Base-by-base conservation (phyloP, 2,329 filamentous ascomycete genomes). In the Aotearoamyces nothofagi region DNA sequence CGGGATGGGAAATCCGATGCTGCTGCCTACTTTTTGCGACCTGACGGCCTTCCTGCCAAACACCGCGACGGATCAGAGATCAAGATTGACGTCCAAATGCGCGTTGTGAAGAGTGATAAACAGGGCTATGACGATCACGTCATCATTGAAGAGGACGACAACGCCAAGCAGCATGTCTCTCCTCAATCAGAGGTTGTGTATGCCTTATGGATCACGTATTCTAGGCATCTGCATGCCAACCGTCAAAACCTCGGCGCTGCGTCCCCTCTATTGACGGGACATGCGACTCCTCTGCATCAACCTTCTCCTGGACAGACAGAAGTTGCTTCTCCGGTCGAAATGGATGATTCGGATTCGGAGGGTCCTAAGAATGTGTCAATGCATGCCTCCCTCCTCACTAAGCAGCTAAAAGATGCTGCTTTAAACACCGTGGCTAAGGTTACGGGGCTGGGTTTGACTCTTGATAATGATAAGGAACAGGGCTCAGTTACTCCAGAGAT, bases 141-240 rank as follows among this genome's bases (percentile, higher is more conserved):
- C 2, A 67, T 77, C n/a, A 60, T 69, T 30, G 74, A 83, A 48
- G 65, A 66, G 26, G 65, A 67, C 20, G 63, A 68, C 25, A 57
- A 43, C 17, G 37, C 40, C 17, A 32, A 30, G n/a, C 14, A 29
- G 12, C 16, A 24, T 8, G 29, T 14, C n/a, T n/a, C 13, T 5
- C 12, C 24, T n/a, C 46, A 58, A 6, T 69, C 75, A 10, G 84
- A 94, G 50, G 68, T 92, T 37, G 84, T 96, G 0, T 96, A 86
- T 56, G 90, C 90, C 8, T 58, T 98, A 16, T 98, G 90, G 90
- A 78, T 98, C 40, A 96, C 87, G 1, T 98, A 96, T 50, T 96
- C 87, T 11, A 69, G 86, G 37, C 83, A 94, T 45, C 63, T 96
- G 9, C 90, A 98, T 50, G 78, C 81, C 10, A 66, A 73, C 20